Evolutionary conservation across 139 green algal genomes (phyloP).

Genomic region (Micractinium sp.): DNA sequence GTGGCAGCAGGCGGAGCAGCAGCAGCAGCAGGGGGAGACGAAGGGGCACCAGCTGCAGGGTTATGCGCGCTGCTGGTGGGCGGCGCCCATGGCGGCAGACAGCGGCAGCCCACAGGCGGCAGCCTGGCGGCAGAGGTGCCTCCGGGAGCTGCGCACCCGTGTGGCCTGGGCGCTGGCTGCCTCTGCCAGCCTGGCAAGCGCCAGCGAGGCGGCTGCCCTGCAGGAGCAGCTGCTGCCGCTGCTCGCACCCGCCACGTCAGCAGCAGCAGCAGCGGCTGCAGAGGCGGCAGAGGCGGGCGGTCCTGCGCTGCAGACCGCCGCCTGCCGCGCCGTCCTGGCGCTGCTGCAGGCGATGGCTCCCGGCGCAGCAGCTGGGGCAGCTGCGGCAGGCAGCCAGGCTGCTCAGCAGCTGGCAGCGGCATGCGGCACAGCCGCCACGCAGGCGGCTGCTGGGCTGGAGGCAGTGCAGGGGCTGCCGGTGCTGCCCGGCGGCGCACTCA

Average conservation of each 20-base stretch:
- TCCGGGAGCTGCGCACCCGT: conserved; percentile 14
- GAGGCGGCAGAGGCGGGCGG: not conserved
- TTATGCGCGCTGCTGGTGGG: conserved; percentile 58
- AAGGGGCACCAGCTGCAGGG: conserved; percentile 1
- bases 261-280: not conserved
- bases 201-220: not conserved
- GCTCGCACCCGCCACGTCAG: not conserved
- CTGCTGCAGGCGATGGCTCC: conserved; percentile 1
- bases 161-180: conserved; percentile 41
- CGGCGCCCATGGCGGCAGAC: conserved; percentile 43
- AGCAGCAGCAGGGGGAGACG: not conserved
- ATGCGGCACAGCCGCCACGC: not conserved
- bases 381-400: not conserved
- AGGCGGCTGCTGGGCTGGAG: not conserved
- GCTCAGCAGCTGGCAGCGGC: not conserved
- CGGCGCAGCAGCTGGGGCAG: not conserved
- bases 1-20: conserved; percentile 40
- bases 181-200: conserved; percentile 3
- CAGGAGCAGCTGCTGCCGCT: conserved; percentile 11
- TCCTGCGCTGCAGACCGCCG: conserved; percentile 46
- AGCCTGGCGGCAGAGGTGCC: conserved; percentile 5
- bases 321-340: conserved; percentile 1
- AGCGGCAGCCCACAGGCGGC: conserved; percentile 10
- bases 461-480: not conserved
- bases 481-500: not conserved